Evolutionary conservation across 2,329 filamentous ascomycete genomes (phyloP).

Genomic region (Cytospora schulzeri): DNA sequence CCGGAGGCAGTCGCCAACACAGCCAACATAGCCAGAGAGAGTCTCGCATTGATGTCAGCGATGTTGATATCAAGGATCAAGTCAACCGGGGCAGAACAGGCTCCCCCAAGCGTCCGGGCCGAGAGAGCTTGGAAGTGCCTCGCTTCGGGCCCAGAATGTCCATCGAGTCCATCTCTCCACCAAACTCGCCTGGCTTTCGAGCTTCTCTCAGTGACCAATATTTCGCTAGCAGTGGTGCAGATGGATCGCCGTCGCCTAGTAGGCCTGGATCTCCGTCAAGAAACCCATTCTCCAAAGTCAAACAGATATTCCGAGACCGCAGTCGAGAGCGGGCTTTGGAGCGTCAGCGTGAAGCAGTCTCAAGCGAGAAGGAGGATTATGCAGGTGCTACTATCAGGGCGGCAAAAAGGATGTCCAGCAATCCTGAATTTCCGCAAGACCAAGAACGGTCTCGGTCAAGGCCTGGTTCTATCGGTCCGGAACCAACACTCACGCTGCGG

Average conservation of each 20-base stretch:
- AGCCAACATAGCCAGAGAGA: constrained; percentile 42
- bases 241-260: constrained; percentile 65
- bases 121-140: constrained; percentile 54
- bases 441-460: constrained; percentile 34
- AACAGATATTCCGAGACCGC: constrained; percentile 58
- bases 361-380: constrained; percentile 39
- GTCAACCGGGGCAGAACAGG: constrained; percentile 27
- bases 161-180: constrained; percentile 49
- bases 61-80: constrained; percentile 39
- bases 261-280: constrained; percentile 62
- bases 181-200: constrained; percentile 56
- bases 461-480: constrained; percentile 42
- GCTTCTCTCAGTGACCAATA: constrained; percentile 46
- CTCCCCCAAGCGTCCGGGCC: constrained; percentile 39
- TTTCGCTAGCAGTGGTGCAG: constrained; percentile 60
- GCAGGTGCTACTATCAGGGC: constrained; percentile 2
- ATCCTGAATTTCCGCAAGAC: constrained; percentile 32
- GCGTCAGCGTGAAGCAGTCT: constrained; percentile 30
- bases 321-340: constrained; percentile 48
- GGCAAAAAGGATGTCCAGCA: constrained; percentile 12
- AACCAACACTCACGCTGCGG: constrained; percentile 40
- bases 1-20: constrained; percentile 37
- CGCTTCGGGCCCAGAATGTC: constrained; percentile 42
- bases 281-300: constrained; percentile 59
- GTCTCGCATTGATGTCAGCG: constrained; percentile 45